phyloP scores from a whole-genome alignment of 2,329 filamentous ascomycete species.

The Hypomyces perniciosus region DNA sequence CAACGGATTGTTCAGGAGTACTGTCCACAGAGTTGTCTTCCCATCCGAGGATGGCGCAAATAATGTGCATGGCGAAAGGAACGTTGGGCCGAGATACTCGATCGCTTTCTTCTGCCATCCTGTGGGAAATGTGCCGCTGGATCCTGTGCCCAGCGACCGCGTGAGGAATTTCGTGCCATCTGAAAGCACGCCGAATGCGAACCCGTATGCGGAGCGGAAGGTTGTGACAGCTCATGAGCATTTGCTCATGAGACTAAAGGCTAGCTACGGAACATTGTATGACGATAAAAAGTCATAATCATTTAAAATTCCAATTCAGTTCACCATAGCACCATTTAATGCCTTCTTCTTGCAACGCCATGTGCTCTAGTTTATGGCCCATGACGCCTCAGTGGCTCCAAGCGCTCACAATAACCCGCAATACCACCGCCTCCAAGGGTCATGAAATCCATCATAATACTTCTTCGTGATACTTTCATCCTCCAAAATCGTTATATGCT shows the following conservation, averaged over 20 bases:
- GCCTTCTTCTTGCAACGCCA: too few species aligned
- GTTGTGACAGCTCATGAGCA: slow-evolving; percentile 60
- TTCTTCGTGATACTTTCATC: slow-evolving; percentile 24
- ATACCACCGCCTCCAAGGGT: slow-evolving; percentile 41
- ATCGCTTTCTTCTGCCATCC: slow-evolving; percentile 67
- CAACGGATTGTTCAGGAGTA: slow-evolving; percentile 76
- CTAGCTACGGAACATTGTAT: slow-evolving; percentile 54
- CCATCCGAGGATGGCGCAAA: slow-evolving; percentile 23
- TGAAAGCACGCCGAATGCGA: slow-evolving; percentile 27
- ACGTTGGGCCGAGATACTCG: slow-evolving; percentile 51
- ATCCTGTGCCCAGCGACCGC: slow-evolving; percentile 54
- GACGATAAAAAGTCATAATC: slow-evolving; percentile 26
- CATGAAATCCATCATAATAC: slow-evolving; percentile 29
- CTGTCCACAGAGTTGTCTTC: slow-evolving; percentile 84
- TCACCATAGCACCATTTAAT: too few species aligned
- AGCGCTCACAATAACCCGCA: slow-evolving; percentile 33
- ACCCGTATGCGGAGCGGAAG: slow-evolving; percentile 46
- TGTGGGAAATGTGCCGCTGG: slow-evolving; percentile 44
- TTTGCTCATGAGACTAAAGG: slow-evolving; percentile 53
- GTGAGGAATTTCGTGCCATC: slow-evolving; percentile 39
- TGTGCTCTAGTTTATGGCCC: background rate
- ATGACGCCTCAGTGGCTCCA: background rate
- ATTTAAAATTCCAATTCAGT: background rate
- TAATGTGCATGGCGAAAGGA: slow-evolving; percentile 38
- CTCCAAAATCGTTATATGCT: slow-evolving; percentile 36